These are phyloP conservation scores for Hanseniaspora occidentalis DNA, from an alignment of 805 yeast genomes.

Conservation along the genomic window DNA sequence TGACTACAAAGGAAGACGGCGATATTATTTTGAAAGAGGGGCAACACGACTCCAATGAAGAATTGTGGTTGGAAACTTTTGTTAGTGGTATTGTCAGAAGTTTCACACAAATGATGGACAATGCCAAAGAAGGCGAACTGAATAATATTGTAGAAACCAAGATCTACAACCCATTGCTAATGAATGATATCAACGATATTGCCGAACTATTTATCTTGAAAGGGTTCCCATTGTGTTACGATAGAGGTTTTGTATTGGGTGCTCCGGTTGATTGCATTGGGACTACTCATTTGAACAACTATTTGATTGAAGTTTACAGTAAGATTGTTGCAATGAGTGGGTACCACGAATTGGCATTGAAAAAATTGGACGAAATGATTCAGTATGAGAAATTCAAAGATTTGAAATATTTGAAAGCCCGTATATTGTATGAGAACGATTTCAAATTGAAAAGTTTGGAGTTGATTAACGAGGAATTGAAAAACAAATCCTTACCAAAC, in stretches of 20 bases:
- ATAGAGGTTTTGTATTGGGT: conserved; percentile 20
- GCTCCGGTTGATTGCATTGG: conserved; percentile 21
- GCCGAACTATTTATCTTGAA: conserved; percentile 19
- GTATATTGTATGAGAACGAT: conserved; percentile 23
- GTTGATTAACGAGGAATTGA: conserved; percentile 19
- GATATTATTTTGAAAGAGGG: conserved; percentile 9
- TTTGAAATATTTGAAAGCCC: conserved; percentile 16
- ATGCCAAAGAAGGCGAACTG: conserved; percentile 57
- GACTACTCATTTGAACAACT: conserved; percentile 22
- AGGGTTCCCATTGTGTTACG: conserved; percentile 22
- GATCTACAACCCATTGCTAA: conserved; percentile 58
- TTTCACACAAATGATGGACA: conserved; percentile 28
- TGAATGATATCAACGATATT: conserved; percentile 22
- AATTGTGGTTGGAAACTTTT: conserved; percentile 45
- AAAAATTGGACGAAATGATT: conserved; percentile 16
- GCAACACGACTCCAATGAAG: conserved; percentile 32
- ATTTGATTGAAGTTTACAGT: conserved; percentile 21
- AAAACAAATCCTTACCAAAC: conserved; percentile 5
- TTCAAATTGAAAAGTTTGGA: conserved; percentile 26
- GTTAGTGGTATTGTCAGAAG: conserved; percentile 61
- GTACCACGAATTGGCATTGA: conserved; percentile 15
- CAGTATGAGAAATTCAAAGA: conserved; percentile 11
- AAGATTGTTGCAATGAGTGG: conserved; percentile 21
- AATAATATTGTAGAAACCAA: conserved; percentile 71
- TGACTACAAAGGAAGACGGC: conserved; percentile 26